Conservation (phyloP, 2,329 filamentous ascomycete species). For the Phialophora macrospora region DNA sequence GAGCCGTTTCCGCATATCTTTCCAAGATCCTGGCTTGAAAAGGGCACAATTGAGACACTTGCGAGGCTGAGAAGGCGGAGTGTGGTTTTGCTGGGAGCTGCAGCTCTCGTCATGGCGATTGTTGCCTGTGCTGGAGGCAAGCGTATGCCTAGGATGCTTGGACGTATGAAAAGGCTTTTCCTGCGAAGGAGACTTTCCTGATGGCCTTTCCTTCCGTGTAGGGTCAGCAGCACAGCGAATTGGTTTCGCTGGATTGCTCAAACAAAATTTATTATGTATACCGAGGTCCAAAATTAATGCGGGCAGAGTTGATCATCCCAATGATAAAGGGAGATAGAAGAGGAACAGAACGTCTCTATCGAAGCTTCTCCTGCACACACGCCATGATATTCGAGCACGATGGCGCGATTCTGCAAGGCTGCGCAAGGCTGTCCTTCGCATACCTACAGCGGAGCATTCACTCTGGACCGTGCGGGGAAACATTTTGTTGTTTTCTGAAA, state of each 20-base stretch:
- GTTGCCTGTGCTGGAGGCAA: neutral
- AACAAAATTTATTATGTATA: neutral
- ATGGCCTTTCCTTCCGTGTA: neutral
- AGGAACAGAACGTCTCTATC: neutral
- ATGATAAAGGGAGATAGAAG: neutral
- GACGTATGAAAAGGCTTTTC: neutral
- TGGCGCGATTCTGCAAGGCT: neutral
- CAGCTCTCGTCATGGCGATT: neutral
- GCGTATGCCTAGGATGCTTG: neutral
- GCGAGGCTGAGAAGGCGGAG: slow-evolving; percentile 6
- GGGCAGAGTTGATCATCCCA: neutral
- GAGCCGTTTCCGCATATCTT: slow-evolving; percentile 15
- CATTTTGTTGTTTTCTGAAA: neutral
- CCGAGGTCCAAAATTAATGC: neutral
- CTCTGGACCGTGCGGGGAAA: neutral
- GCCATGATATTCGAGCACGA: neutral
- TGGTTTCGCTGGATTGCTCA: neutral
- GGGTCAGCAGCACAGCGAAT: neutral
- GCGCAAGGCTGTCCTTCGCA: neutral
- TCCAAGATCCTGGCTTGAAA: slow-evolving; percentile 9
- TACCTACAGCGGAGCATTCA: neutral
- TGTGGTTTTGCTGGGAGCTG: neutral
- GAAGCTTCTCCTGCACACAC: neutral
- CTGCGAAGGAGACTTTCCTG: neutral
- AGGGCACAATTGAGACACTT: neutral